Evolutionary conservation across 495 filamentous ascomycete species (phyloP), one percentile per base, ranked within the genome.

Genomic region (Oleoguttula mirabilis): DNA sequence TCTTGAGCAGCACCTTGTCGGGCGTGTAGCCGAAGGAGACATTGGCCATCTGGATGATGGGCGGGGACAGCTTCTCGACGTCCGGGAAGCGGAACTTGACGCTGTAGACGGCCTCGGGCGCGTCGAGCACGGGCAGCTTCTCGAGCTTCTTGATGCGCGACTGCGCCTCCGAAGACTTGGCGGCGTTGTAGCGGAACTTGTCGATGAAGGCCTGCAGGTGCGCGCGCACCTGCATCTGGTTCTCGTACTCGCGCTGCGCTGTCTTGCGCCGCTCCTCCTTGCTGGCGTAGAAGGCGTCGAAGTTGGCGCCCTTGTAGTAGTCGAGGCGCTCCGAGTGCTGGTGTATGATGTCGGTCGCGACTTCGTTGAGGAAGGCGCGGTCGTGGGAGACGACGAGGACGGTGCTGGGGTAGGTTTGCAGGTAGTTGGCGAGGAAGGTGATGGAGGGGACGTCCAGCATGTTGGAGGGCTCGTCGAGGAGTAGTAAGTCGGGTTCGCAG

Each of bases 371-470:
- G 71, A 99, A 99, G 3, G 92, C 87, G 71, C 90, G 75, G 75
- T 99, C 90, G 78, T 99, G 90, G 64, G 85, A 93, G 45, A 99
- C 90, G 39, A 99, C 92, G 7, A 99, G 73, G 16, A 99, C 74
- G 6, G 90, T 96, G 58, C 85, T 93, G 3, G 88, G 87, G 58
- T 99, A 99, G 33, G 69, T 68, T 57, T 94, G 85, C 4, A 99
- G 82, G 54, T 99, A 99, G 55, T 84, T 94, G 11, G 90, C 83
- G 56, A 99, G 72, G 77, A 96, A 99, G 38, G 90, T 94, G 52
- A 96, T 96, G n/a, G 92, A 96, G 5, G 90, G 92, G 47, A 96
- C 90, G 63, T 99, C 90, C 85, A 99, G 88, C 90, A 99, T 99
- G 78, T 99, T 99, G 36, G 92, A 96, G 58, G 90, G 90, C 76